Evolutionary conservation across 306 rosid genomes (phyloP), one percentile per base, ranked within the genome.

Genomic region (Ochetophila trinervis): DNA sequence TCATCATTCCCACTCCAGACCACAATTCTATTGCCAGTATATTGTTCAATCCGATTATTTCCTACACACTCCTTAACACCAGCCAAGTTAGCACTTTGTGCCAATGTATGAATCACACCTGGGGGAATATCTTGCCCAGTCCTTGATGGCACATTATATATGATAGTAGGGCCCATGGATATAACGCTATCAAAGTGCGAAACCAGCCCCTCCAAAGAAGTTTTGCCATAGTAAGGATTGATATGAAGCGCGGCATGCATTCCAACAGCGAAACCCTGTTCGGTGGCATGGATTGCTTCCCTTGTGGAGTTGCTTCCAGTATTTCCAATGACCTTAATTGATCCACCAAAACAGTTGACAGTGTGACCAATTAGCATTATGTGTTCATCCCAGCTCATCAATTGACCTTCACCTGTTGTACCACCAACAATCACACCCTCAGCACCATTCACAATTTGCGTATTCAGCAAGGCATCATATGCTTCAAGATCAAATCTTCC

Each of bases 221-320:
- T 93, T 82, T 89, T 93, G 0, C 98, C 98, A 59, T 93, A 89
- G 76, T 93, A 93, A 34, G 98, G 98, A 77, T 93, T 93, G 69
- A 89, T 84, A 71, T 93, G 98, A 59, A 93, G 96, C n/a, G 98
- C 97, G 27, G 85, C 98, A 65, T 93, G 98, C 98, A 89, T 93
- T 65, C 97, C 99, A 68, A 93, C 99, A 4, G 97, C 97, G 81
- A 89, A 93, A 54, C 99, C 99, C 62, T 93, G 99, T 62, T 93
- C 97, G 0, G 90, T 72, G 67, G 99, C 97, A 83, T 90, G 99
- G 71, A 93, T 82, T 36, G 97, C 97, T 86, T 93, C 97, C 83
- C 91, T 76, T 3, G 97, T 87, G 19, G 96, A 89, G 77, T 89
- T 92, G 67, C 98, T 92, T 78, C 96, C 96, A 8, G 95, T 87